A percentile compares a stretch with the other conserved stretches of the same genome.
Evolutionary conservation across 1,284 basidiomycete species (phyloP).

Genomic region (Baeospora myosura): DNA sequence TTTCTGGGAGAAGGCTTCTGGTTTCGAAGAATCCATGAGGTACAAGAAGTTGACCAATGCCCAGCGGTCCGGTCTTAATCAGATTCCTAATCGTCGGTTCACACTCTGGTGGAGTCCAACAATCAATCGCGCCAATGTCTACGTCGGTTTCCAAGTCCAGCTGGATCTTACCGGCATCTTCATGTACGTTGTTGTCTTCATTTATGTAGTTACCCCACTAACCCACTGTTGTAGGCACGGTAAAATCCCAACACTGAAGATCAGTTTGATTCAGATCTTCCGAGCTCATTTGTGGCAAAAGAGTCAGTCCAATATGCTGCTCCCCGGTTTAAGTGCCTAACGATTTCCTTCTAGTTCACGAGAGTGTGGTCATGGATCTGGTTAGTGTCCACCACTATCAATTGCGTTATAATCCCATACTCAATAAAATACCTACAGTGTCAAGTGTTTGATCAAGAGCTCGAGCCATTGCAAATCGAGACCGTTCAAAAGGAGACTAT

Average conservation of each 20-base stretch:
- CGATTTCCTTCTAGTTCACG: slow-evolving; percentile 47
- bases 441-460: slow-evolving; percentile 98
- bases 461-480: slow-evolving; percentile 97
- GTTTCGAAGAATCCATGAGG: slow-evolving; percentile 96
- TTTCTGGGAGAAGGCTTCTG: slow-evolving; percentile 95
- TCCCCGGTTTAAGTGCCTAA: slow-evolving; percentile 11
- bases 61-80: slow-evolving; percentile 92
- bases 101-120: slow-evolving; percentile 99
- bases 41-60: slow-evolving; percentile 96
- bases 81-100: slow-evolving; percentile 99
- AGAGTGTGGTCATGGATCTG: slow-evolving; percentile 95
- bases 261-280: slow-evolving; percentile 99
- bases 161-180: slow-evolving; percentile 93
- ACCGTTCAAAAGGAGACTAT: slow-evolving; percentile 99
- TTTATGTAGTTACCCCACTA: slow-evolving; percentile 3
- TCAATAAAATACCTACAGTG: slow-evolving; percentile 47
- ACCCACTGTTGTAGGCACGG: slow-evolving; percentile 73
- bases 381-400: slow-evolving; percentile 32
- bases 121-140: slow-evolving; percentile 97
- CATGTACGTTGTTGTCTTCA: slow-evolving; percentile 42
- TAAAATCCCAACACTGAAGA: slow-evolving; percentile 96
- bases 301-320: slow-evolving; percentile 43
- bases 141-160: slow-evolving; percentile 99
- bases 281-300: slow-evolving; percentile 99
- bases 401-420: slow-evolving; percentile 5